These are phyloP conservation scores for Lecanicillium sp. DNA, from an alignment of 2,329 filamentous ascomycete genomes.

Conservation along the genomic window DNA sequence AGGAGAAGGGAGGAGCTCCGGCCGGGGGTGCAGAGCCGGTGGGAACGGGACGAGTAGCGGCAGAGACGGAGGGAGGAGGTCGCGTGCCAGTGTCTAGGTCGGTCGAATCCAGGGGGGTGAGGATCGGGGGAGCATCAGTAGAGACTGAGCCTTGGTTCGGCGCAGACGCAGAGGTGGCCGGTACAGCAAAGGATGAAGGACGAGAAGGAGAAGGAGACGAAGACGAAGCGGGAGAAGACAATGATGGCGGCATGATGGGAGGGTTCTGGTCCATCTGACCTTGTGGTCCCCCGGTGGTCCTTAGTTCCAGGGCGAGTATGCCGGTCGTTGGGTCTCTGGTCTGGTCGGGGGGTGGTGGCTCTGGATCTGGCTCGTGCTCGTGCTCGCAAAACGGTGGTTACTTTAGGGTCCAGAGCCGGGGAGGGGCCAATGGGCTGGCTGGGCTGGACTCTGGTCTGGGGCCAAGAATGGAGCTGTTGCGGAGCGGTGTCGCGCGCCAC, in stretches of 20 bases:
- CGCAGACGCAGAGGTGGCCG: no score
- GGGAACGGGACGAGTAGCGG: neutral
- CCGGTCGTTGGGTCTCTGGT: no score
- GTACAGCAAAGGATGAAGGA: no score
- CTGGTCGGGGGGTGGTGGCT: neutral
- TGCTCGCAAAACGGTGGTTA: neutral
- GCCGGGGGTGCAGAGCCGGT: neutral
- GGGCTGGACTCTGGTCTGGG: no score
- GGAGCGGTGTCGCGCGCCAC: no score
- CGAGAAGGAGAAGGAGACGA: no score
- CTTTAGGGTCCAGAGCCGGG: neutral
- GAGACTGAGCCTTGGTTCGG: neutral
- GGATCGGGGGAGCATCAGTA: neutral
- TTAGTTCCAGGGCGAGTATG: no score
- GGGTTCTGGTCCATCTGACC: no score
- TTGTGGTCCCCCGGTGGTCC: no score
- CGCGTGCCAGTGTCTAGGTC: conserved; percentile 1
- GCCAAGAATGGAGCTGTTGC: no score
- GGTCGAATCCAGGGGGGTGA: neutral
- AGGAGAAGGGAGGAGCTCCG: neutral
- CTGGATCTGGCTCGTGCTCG: neutral
- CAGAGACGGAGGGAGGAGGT: neutral
- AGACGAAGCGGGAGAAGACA: no score
- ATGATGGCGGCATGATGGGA: no score
- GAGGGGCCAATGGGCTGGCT: neutral